Evolutionary conservation across 768 basidiomycete genomes (phyloP), one percentile per base, ranked within the genome.

Genomic region (Pleurotus citrinopileatus): DNA sequence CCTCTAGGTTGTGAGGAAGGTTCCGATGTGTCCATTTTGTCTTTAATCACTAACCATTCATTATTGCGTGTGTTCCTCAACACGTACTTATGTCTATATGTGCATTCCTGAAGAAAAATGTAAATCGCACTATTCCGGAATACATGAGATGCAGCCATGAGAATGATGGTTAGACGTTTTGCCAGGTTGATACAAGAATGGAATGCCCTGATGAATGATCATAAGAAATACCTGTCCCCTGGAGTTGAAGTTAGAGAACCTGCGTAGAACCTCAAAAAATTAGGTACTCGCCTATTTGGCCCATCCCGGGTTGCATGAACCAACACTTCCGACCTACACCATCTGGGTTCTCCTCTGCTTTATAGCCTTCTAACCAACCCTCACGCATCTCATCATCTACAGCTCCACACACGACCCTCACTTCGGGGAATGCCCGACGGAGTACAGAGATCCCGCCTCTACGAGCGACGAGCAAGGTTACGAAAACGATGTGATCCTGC

Each of bases 291-390:
- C 91, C 91, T 48, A 94, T 92, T 52, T 91, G 89, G 0, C 92
- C 92, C 82, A 94, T 86, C 10, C 92, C 92, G 26, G 92, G 92
- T 58, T 90, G 82, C 73, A 94, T 84, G 12, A 88, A 75, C 87
- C 91, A 94, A 12, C 87, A 82, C 65, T 87, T 86, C 42, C 79
- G 74, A 9, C 84, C 80, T 53, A 75, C 71, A 22, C 77, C 78
- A 54, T 75, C 67, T 3, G 73, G 68, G 55, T 77, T 73, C 28
- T 72, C 76, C 56, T 81, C 79, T 2, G 75, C 78, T 50, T 78
- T 70, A 42, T 78, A 77, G 27, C 78, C 76, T 57, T 83, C 79
- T 38, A 88, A 65, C 87, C 89, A 87, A 6, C 82, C 78, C 70
- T 93, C 91, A 52, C 77, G 77, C 68, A 97, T 77, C 15, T 79